Evolutionary conservation across 1,139 yeast species (phyloP), one percentile per base, ranked within the genome.

Genomic region (Yamadazyma dendronema): DNA sequence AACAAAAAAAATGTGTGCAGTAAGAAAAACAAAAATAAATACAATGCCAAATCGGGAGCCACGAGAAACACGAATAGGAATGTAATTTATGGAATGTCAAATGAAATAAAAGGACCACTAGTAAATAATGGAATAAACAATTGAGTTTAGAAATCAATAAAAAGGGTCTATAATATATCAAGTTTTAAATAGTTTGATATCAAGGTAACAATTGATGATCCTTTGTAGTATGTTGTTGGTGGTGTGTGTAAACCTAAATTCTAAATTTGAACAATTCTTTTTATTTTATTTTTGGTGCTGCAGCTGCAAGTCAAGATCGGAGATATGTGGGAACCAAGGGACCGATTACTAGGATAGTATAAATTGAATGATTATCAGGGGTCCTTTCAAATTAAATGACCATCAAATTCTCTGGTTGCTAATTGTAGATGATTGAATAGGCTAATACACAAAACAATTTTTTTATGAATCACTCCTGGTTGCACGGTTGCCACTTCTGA

Each of bases 1-100:
- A 26, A 13, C 11, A 26, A 24, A 24, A 7, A 19, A 19, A 7
- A 9, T 19, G 22, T 19, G 22, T 19, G 22, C 22, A 19, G 22
- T 19, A 19, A 19, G 29, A 26, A 26, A 26, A 26, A 26, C 29
- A 26, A 26, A 26, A 26, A 26, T 26, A 26, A 24, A 24, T 24
- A 24, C 13, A 19, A 6, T 7, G 22, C 22, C 22, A 19, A 19
- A 19, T 19, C 22, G 22, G 22, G 22, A 19, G 9, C 22, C 6
- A 19, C n/a, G n/a, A n/a, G n/a, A n/a, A n/a, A n/a, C n/a, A n/a
- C n/a, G n/a, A 19, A 7, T 19, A 19, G 22, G 22, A 19, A 19
- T 19, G 8, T 19, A 9, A 19, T 7, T 19, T 19, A 9, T 6
- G 22, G 22, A 19, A 19, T 19, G 22, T 19, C 8, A 9, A 19